Evolutionary conservation across 2,329 filamentous ascomycete species (phyloP), one percentile per base, ranked within the genome.

Genomic region (Thelonectria discophora): DNA sequence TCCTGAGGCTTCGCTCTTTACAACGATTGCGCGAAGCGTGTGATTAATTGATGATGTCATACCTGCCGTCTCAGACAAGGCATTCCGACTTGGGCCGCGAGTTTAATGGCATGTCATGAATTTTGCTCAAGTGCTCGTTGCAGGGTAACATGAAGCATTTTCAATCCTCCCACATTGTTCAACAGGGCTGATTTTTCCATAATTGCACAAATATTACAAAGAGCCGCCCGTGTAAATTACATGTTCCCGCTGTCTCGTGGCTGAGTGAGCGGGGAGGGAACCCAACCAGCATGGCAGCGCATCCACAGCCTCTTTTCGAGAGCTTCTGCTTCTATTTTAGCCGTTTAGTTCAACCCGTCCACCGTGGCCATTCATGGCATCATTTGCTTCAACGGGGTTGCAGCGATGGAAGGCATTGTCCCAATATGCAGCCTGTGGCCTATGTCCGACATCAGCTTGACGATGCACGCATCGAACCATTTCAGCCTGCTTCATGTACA

Each of bases 401-500:
- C 27, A 30, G 27, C 9, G 27, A 24, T 4, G 5, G 27, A 5
- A 8, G 4, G 27, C 27, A 4, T 24, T 30, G 27, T 10, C 9
- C 27, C 4, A 15, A 46, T 11, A 21, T 27, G 45, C 52, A 56
- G 51, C 52, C 56, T 52, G 58, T 56, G 52, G 27, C 47, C 55
- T 47, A 56, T 53, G 51, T 42, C 42, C 56, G 37, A 10, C 15
- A 43, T 43, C 32, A 43, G n/a, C n/a, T 27, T 27, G 57, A 55
- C 49, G 71, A 71, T 68, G 74, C 73, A 75, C 73, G 73, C 76
- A 74, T 76, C 73, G 75, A 68, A 65, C 72, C 62, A 71, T 37
- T 37, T 64, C 55, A 30, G 27, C 27, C 27, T 30, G 27, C 27
- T 30, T 30, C n/a, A n/a, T 30, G 27, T 30, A 30, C 27, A 30